Evolutionary conservation across 2,329 filamentous ascomycete genomes (phyloP).

Genomic region (Neofusicoccum laricinum): DNA sequence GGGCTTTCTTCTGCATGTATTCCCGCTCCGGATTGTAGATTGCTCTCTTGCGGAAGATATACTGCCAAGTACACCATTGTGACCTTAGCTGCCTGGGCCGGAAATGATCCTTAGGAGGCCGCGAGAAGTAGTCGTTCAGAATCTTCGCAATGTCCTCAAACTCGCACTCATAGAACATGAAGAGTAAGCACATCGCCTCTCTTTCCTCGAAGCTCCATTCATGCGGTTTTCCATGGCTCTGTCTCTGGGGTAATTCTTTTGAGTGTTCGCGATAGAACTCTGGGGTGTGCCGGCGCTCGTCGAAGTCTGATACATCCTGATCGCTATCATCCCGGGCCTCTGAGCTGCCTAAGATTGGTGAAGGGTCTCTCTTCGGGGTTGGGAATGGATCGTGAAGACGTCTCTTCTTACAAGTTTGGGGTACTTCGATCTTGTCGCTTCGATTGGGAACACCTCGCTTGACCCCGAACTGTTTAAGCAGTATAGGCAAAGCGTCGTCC

Average conservation of each 20-base stretch:
- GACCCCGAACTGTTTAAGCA: no score
- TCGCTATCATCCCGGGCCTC: no score
- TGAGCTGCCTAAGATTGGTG: no score
- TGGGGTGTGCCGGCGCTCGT: background rate
- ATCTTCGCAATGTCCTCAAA: background rate
- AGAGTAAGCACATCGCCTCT: background rate
- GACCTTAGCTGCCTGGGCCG: background rate
- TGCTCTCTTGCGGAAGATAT: background rate
- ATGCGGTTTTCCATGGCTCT: background rate
- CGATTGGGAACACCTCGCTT: no score
- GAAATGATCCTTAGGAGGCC: background rate
- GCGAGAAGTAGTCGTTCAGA: background rate
- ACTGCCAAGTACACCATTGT: background rate
- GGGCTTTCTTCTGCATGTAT: background rate
- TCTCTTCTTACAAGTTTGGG: no score
- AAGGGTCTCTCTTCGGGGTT: no score
- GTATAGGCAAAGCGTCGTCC: no score
- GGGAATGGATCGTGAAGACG: no score
- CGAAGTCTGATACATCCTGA: background rate
- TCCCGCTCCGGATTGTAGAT: background rate
- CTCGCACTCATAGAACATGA: background rate
- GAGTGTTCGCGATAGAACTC: background rate
- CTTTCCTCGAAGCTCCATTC: background rate
- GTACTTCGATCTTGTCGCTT: no score
- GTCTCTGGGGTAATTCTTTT: background rate